Evolutionary conservation across 2,329 filamentous ascomycete genomes (phyloP).

Genomic region (Elsinoe fawcettii): DNA sequence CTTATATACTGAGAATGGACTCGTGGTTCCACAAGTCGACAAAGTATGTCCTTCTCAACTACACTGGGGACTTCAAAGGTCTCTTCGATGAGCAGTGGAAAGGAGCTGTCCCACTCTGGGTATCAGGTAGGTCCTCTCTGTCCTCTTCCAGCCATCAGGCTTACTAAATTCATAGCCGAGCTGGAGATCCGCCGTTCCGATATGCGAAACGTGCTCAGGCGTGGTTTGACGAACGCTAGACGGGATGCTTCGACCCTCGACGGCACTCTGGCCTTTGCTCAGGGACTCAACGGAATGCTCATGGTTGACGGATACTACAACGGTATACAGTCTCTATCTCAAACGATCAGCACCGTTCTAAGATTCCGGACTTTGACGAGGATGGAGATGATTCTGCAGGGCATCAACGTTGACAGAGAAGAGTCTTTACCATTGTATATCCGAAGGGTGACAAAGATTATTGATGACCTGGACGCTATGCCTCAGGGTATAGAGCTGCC

Average conservation of each 20-base stretch:
- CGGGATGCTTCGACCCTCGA: neutral
- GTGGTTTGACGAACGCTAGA: neutral
- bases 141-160: neutral
- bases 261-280: neutral
- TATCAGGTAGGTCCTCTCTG: neutral
- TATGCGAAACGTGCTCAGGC: neutral
- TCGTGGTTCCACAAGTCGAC: neutral
- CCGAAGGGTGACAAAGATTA: neutral
- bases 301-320: neutral
- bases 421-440: neutral
- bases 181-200: neutral
- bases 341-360: neutral
- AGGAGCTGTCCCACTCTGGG: neutral
- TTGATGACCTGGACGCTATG: neutral
- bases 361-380: neutral
- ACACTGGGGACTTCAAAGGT: neutral
- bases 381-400: constrained; percentile 1
- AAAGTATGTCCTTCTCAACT: neutral
- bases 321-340: neutral
- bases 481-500: neutral
- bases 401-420: neutral
- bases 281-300: neutral
- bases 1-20: neutral
- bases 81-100: neutral
- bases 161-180: neutral